phyloP scores from a whole-genome alignment of 345 rosid species.

The Sapria himalayana region DNA sequence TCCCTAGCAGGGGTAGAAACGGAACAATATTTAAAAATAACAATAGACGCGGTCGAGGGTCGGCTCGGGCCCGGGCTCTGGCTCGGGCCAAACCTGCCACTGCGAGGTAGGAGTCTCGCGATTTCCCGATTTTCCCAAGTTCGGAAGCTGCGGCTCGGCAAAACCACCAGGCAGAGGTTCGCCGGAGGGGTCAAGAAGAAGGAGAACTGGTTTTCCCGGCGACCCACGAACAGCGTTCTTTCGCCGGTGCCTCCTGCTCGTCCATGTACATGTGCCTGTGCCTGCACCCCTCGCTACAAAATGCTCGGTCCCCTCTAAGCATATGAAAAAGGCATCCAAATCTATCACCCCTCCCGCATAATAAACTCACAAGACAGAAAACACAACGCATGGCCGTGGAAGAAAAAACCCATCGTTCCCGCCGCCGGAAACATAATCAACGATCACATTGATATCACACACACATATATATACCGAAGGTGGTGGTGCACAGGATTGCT shows the following conservation, averaged over 20 bases:
- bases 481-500: not conserved
- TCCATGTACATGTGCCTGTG: conserved; percentile 67
- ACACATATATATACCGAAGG: not conserved
- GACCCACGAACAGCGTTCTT: conserved; percentile 25
- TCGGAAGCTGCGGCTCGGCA: no score
- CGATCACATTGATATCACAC: no score
- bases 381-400: not conserved
- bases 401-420: not conserved
- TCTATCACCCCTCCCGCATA: not conserved
- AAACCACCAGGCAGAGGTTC: no score
- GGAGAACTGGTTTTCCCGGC: conserved; percentile 15
- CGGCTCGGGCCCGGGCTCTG: no score
- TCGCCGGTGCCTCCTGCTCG: conserved; percentile 35
- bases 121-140: no score
- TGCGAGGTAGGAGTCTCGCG: no score
- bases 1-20: no score
- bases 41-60: no score
- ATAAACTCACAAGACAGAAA: not conserved
- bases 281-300: conserved; percentile 88
- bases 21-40: no score
- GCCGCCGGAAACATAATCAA: not conserved
- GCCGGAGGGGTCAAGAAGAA: no score
- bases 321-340: not conserved
- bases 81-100: no score
- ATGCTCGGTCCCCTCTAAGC: conserved; percentile 56